Evolutionary conservation across 2,329 filamentous ascomycete species (phyloP), one percentile per base, ranked within the genome.

Genomic region (Trichoderma breve): DNA sequence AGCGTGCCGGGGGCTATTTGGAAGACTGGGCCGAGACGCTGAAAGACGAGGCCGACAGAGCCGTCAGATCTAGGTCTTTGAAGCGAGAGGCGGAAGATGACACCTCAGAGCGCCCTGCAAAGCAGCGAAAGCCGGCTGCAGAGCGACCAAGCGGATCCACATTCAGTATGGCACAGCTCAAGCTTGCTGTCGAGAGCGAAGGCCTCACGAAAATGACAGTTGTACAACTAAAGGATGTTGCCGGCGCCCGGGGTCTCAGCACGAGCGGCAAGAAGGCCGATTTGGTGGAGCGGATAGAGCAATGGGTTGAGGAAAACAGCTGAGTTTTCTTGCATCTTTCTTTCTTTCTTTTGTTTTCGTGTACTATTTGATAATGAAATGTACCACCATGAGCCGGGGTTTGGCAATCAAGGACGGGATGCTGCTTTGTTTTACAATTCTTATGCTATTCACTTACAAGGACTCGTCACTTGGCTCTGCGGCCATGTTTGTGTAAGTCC

Each of bases 1-100:
- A 97, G 83, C 90, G 95, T 34, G 92, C 93, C 1, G 95, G 94
- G 0, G 88, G 89, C 2, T 93, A 94, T 77, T 87, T 97, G 11
- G 85, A 91, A 60, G 90, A 93, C 39, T 97, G 95, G 91, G 91
- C 92, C 4, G 84, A 88, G 43, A 86, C 87, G 12, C 85, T 98
- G 6, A 88, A 92, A 34, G 82, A 87, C 9, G 89, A 90, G 71
- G 80, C 84, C 0, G 78, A 76, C 2, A 76, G 78, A 11, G 77
- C 83, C 6, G 77, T 79, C 68, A 79, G 81, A 30, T 79, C 78
- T 36, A 83, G 83, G 57, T 81, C 83, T 0, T 77, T 86, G 57
- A 91, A 91, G 79, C 84, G 86, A 24, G 86, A 88, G 70, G 80
- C 82, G 0, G 83, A 81, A 1, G 84, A 85, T 3, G 83, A 83